These are phyloP conservation scores for Phycomyces blakesleeanus DNA, from an alignment of 192 early-diverging fungal species.

Conservation along the genomic window DNA sequence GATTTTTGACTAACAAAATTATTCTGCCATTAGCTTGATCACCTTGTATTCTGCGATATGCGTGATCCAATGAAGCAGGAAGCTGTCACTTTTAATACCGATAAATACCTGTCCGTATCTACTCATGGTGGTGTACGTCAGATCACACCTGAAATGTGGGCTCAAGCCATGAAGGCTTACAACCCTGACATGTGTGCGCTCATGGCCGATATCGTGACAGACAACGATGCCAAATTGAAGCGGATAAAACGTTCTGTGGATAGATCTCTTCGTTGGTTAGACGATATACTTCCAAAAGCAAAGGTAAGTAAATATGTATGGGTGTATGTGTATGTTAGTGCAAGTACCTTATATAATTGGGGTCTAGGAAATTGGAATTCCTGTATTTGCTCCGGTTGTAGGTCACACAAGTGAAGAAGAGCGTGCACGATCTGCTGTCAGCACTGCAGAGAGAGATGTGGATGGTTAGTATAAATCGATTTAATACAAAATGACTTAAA, in stretches of 20 bases:
- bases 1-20: no score
- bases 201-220: constrained; percentile 42
- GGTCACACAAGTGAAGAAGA: constrained; percentile 46
- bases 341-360: background rate
- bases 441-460: constrained; percentile 42
- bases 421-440: constrained; percentile 41
- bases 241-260: constrained; percentile 44
- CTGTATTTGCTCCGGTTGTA: constrained; percentile 48
- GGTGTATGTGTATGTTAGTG: background rate
- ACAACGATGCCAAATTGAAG: constrained; percentile 37
- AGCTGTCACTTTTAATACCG: constrained; percentile 42
- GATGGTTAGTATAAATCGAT: constrained; percentile 31
- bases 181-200: constrained; percentile 43
- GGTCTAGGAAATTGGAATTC: constrained; percentile 20
- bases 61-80: constrained; percentile 40
- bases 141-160: constrained; percentile 43
- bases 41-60: constrained; percentile 46
- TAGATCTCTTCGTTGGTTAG: constrained; percentile 48
- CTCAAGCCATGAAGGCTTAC: constrained; percentile 37
- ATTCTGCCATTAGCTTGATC: constrained; percentile 17
- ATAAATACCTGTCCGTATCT: constrained; percentile 45
- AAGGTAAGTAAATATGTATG: constrained; percentile 28
- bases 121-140: constrained; percentile 52
- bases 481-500: background rate
- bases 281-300: constrained; percentile 30